A percentile compares a stretch with the other conserved stretches of the same genome.
phyloP scores from a whole-genome alignment of 83 land plant species.

The Thuja plicata region DNA sequence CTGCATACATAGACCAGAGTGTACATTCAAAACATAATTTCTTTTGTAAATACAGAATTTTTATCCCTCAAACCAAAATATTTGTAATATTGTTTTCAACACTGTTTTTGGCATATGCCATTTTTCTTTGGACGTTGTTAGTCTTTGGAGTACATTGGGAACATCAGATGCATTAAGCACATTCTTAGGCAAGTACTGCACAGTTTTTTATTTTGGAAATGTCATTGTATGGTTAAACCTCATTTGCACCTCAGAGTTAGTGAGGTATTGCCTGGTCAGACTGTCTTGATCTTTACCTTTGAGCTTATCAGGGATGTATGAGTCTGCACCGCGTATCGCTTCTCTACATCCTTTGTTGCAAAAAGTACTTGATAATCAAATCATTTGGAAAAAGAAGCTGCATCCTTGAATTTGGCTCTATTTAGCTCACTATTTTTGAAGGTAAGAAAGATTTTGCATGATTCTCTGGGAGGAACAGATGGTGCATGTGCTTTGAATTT shows the following conservation, averaged over 20 bases:
- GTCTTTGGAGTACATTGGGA: not conserved
- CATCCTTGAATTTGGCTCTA: not conserved
- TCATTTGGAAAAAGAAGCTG: not conserved
- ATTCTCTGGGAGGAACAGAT: not conserved
- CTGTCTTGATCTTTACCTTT: not conserved
- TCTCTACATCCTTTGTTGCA: not conserved
- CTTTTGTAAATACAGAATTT: not conserved
- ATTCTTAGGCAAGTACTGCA: not conserved
- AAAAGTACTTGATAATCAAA: not conserved
- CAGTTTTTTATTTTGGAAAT: constrained; percentile 2
- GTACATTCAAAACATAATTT: constrained; percentile 6
- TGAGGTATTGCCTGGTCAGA: not conserved
- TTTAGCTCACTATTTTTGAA: not conserved
- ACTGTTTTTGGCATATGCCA: not conserved
- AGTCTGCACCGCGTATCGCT: not conserved
- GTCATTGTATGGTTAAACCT: not conserved
- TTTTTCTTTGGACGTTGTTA: not conserved
- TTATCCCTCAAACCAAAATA: not conserved
- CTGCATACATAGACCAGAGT: constrained; percentile 12
- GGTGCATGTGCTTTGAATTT: not conserved
- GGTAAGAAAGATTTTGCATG: not conserved
- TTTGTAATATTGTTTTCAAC: not conserved
- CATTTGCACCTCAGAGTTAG: not conserved
- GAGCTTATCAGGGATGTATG: not conserved
- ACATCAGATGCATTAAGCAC: constrained; percentile 3